Evolutionary conservation across 257 asterid species (phyloP), one percentile per base, ranked within the genome.

Genomic region (Cruciata laevipes): DNA sequence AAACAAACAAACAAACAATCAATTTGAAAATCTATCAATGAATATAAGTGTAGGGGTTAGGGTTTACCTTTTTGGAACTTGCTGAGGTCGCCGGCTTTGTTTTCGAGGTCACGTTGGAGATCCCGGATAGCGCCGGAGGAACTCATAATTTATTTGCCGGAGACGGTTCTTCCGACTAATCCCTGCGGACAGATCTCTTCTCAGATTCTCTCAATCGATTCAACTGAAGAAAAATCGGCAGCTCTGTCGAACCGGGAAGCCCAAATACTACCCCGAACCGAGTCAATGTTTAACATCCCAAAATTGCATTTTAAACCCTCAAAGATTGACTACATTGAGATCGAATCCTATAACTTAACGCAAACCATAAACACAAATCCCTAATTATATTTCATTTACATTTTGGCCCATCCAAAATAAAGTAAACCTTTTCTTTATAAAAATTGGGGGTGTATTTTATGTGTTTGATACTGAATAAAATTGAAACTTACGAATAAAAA

Each of bases 51-150:
- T 16, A 32, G 2, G 17, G 61, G 37, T 12, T 77, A 66, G 70
- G 38, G 32, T 66, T 72, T 42, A 72, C 96, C 95, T 83, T 93
- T 90, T 75, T 90, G 95, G 56, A 93, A 76, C 63, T 86, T 88
- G 74, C 76, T 83, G 65, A 93, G 91, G 79, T 93, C 96, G 69
- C 79, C 84, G 65, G 96, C 96, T 78, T 88, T 93, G 84, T 84
- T 93, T 74, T 93, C 99, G 0, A 93, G 85, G 76, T 90, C 97
- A 20, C 89, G 86, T 61, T 87, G 96, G 1, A 90, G 71, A 71
- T 88, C 99, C 30, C 87, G 87, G 30, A 79, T 63, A 56, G 89
- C 81, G 13, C 76, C 74, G 80, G 89, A 73, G 6, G 83, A 73
- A 13, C 69, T 73, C 86, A 69, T 84, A 55, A 27, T 27, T 42